Base-by-base conservation (phyloP, 2,329 filamentous ascomycete genomes). In the Periconia digitata region DNA sequence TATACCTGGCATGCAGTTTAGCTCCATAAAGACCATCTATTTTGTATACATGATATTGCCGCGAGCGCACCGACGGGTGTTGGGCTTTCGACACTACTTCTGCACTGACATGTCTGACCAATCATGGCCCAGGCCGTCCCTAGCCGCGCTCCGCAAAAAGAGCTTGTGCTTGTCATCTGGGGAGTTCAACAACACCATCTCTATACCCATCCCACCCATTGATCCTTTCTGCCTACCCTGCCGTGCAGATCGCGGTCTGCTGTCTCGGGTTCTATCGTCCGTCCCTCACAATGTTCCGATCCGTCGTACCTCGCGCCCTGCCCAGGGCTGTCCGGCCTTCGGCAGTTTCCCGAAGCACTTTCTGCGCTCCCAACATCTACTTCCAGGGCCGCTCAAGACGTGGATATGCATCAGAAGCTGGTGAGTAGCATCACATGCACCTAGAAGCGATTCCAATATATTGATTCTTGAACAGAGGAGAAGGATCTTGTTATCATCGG, bases 401-500 rank as follows among this genome's bases (percentile, higher is more conserved):
- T 72, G 76, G 76, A 54, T 81, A 79, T 66, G 81, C 81, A 41
- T 80, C 76, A 57, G 75, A 80, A 63, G 70, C 80, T 69, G 74
- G 76, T 79, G 61, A 63, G 66, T 61, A 50, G 55, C 54, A 52
- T 51, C 59, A 32, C 17, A 46, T 43, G 52, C 46, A 37, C 63
- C 60, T 42, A 53, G 53, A 37, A 10, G 23, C 18, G 46, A 51
- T 49, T 49, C n/a, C 10, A 58, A 54, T 42, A 44, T 56, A 60
- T 72, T 76, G 57, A 76, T 60, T 50, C 50, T 17, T 47, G 23
- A 53, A 60, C 73, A 90, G 90, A 92, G 74, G 90, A 96, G 75
- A 95, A 96, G 76, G 94, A 99, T 75, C 82, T 99, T 47, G 87
- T 99, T 70, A 92, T 99, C 76, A 96, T 99, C 70, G 94, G 94